Conservation (phyloP, 2,329 filamentous ascomycete genomes). For the Xylaria sp. region DNA sequence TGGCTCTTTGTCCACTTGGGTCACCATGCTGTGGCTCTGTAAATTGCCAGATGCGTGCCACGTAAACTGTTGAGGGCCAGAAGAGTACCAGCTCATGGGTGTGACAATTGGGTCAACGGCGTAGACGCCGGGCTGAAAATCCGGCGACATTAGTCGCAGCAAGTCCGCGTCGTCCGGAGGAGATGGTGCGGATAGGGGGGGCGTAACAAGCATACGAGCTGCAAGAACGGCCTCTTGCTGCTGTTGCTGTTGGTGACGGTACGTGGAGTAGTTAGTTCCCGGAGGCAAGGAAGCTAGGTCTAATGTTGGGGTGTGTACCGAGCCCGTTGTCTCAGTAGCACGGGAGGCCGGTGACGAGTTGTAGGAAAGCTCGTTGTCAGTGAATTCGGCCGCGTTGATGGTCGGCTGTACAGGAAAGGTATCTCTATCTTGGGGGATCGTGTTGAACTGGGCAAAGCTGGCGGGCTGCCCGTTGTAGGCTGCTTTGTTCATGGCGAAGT, state of each 20-base stretch:
- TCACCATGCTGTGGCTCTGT: slow-evolving; percentile 15
- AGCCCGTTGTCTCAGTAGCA: slow-evolving; percentile 26
- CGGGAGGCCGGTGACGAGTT: slow-evolving; percentile 30
- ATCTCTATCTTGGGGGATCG: slow-evolving; percentile 19
- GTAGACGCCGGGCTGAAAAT: slow-evolving; percentile 20
- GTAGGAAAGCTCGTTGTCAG: slow-evolving; percentile 22
- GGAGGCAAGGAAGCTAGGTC: slow-evolving; percentile 1
- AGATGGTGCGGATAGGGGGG: slow-evolving; percentile 41
- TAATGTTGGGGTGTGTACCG: slow-evolving; percentile 18
- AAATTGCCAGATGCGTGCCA: slow-evolving; percentile 21
- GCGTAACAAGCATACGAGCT: slow-evolving; percentile 45
- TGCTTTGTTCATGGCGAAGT: slow-evolving; percentile 31
- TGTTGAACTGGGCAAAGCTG: slow-evolving; percentile 28
- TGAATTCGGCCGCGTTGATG: slow-evolving; percentile 17
- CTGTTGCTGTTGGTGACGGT: slow-evolving; percentile 24
- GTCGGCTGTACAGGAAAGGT: slow-evolving; percentile 37
- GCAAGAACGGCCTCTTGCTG: slow-evolving; percentile 15
- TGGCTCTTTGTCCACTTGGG: background rate
- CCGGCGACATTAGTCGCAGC: slow-evolving; percentile 44
- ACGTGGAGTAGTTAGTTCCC: slow-evolving; percentile 26
- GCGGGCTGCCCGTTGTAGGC: slow-evolving; percentile 35
- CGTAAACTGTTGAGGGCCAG: slow-evolving; percentile 25
- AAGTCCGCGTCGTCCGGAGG: slow-evolving; percentile 48
- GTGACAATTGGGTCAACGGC: slow-evolving; percentile 30
- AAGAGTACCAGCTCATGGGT: slow-evolving; percentile 42